These are phyloP conservation scores for Neofusicoccum sp. DNA, from an alignment of 2,329 filamentous ascomycete species.

Conservation along the genomic window DNA sequence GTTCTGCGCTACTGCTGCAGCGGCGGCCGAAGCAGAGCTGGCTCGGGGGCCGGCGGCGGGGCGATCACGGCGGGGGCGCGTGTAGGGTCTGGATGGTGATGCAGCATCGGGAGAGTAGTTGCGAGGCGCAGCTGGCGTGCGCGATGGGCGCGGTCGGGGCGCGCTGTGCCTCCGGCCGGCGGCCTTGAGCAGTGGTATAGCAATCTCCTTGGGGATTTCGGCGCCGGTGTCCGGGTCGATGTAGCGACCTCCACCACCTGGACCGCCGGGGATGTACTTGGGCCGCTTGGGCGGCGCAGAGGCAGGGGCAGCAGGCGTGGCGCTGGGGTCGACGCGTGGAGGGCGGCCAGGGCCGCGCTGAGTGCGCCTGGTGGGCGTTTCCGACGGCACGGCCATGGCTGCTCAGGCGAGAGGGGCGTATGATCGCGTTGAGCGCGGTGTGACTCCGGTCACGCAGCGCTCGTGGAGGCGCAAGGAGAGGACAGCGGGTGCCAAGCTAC, in stretches of 20 bases:
- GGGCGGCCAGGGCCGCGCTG: conserved; percentile 17
- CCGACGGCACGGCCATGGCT: conserved; percentile 15
- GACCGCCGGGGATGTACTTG: conserved; percentile 79
- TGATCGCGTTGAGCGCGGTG: conserved; percentile 15
- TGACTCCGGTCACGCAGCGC: conserved; percentile 17
- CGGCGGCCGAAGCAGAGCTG: conserved; percentile 77
- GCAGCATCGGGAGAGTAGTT: conserved; percentile 13
- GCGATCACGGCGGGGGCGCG: conserved; percentile 40
- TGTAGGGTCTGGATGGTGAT: conserved; percentile 35
- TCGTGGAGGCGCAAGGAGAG: conserved; percentile 18
- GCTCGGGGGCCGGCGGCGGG: conserved; percentile 63
- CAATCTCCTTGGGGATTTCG: conserved; percentile 37
- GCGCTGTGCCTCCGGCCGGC: conserved; percentile 16
- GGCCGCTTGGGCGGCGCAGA: conserved; percentile 46
- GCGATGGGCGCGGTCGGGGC: conserved; percentile 14
- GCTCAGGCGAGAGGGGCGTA: background rate
- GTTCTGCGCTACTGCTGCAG: conserved; percentile 82
- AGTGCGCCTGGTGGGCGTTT: conserved; percentile 17
- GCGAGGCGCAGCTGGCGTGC: conserved; percentile 52
- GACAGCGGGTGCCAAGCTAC: conserved; percentile 17
- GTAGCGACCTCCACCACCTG: conserved; percentile 81
- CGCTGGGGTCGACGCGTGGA: conserved; percentile 7
- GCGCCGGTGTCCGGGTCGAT: conserved; percentile 65
- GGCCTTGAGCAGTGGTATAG: conserved; percentile 17
- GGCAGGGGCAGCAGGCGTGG: conserved; percentile 30